Conservation (phyloP, 345 rosid genomes). For the Murraya koenigii region DNA sequence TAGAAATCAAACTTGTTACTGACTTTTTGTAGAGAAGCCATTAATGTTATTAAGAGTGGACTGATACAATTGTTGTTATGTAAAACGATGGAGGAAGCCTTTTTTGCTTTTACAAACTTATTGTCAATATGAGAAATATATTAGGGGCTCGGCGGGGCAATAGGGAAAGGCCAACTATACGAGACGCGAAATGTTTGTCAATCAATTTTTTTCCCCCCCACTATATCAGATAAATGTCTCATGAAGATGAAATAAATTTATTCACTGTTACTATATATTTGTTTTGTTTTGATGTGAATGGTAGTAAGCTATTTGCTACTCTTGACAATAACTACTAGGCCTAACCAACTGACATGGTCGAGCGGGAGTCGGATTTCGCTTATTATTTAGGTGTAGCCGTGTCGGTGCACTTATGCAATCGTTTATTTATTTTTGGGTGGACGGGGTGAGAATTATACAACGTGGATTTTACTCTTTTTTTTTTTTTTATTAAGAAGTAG, state of each 20-base stretch:
- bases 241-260: not conserved
- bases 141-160: not conserved
- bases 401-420: no score
- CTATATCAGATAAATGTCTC: not conserved
- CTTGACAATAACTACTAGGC: no score
- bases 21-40: conserved; percentile 30
- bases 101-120: not conserved
- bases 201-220: not conserved
- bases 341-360: not conserved
- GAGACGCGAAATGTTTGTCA: not conserved
- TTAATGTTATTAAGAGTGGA: not conserved
- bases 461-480: no score
- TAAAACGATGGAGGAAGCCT: not conserved
- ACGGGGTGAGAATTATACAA: no score
- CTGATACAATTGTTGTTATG: conserved; percentile 7
- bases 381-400: no score
- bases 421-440: no score
- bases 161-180: not conserved
- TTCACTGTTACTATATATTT: not conserved
- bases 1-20: conserved; percentile 13
- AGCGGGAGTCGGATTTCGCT: not conserved
- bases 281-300: not conserved
- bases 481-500: no score
- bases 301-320: not conserved
- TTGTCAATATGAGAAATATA: conserved; percentile 4